These are phyloP conservation scores for Fraxinus americana DNA, from an alignment of 257 asterid genomes.

Conservation along the genomic window DNA sequence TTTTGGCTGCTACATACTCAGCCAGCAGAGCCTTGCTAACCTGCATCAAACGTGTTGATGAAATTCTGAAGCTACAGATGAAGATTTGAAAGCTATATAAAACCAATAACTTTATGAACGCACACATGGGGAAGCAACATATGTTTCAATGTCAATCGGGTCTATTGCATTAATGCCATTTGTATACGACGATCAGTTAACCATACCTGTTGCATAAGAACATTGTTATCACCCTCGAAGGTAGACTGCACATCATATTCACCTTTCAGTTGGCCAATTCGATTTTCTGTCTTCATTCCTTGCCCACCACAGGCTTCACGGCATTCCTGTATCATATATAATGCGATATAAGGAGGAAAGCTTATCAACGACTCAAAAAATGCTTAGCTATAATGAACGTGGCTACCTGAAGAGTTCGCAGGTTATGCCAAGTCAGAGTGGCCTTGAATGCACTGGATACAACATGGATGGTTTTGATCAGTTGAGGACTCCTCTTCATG, in stretches of 20 bases:
- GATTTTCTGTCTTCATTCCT: conserved; percentile 92
- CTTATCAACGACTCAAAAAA: conserved; percentile 7
- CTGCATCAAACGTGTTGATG: conserved; percentile 36
- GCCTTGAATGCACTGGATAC: conserved; percentile 96
- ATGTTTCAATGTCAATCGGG: not conserved
- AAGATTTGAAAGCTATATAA: not conserved
- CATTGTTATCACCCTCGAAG: conserved; percentile 96
- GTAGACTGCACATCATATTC: conserved; percentile 96
- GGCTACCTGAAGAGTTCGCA: conserved; percentile 93
- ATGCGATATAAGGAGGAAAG: conserved; percentile 23
- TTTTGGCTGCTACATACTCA: conserved; percentile 62
- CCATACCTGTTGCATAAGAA: conserved; percentile 95
- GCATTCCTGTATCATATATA: conserved; percentile 66
- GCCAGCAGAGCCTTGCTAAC: conserved; percentile 90
- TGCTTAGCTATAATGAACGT: not conserved
- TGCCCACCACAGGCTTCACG: conserved; percentile 99
- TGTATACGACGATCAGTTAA: not conserved
- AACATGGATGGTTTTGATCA: conserved; percentile 77
- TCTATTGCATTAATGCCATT: conserved; percentile 1
- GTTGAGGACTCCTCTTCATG: conserved; percentile 74
- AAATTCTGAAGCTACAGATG: not conserved
- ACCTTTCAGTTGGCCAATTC: conserved; percentile 86
- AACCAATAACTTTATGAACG: not conserved
- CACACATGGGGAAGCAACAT: not conserved
- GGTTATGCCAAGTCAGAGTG: conserved; percentile 84